Conservation (phyloP, 192 early-diverging fungal genomes). For the Geranomyces michiganensis region DNA sequence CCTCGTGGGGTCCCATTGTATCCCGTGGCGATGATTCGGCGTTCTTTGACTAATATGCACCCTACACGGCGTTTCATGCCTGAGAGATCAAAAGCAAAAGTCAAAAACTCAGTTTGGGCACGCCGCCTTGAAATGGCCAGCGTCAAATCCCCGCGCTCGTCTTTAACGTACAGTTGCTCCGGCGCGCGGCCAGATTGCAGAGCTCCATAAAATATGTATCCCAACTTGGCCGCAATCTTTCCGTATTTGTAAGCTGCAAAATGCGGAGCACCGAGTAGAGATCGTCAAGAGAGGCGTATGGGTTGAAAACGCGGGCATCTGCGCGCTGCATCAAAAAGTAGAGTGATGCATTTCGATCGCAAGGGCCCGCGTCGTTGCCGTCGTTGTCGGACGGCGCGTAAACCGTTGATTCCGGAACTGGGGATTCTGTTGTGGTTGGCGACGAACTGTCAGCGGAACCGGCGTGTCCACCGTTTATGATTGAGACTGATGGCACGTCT, state of each 20-base stretch:
- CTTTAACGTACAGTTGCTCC: constrained; percentile 84
- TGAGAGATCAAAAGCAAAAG: constrained; percentile 1
- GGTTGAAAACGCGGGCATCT: constrained; percentile 70
- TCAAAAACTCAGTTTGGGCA: not conserved
- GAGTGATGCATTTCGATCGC: constrained; percentile 1
- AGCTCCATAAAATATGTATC: constrained; percentile 98
- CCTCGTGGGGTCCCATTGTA: constrained; percentile 98
- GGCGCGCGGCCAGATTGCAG: constrained; percentile 83
- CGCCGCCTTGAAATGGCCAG: not conserved
- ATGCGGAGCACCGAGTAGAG: constrained; percentile 32
- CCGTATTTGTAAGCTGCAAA: constrained; percentile 63
- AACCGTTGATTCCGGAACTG: not conserved
- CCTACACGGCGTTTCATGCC: constrained; percentile 97
- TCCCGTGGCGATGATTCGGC: constrained; percentile 92
- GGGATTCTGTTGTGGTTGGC: not conserved
- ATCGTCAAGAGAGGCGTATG: constrained; percentile 38
- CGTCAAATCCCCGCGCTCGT: not conserved
- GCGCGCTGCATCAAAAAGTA: constrained; percentile 43
- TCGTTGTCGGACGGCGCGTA: constrained; percentile 3
- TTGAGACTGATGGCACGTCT: not conserved
- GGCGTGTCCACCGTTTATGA: not conserved
- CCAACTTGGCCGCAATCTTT: constrained; percentile 84
- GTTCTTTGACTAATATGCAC: constrained; percentile 86
- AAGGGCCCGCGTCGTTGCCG: not conserved
- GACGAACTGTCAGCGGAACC: not conserved